Conservation (phyloP, 768 basidiomycete genomes). For the Pulveroboletus sp. region DNA sequence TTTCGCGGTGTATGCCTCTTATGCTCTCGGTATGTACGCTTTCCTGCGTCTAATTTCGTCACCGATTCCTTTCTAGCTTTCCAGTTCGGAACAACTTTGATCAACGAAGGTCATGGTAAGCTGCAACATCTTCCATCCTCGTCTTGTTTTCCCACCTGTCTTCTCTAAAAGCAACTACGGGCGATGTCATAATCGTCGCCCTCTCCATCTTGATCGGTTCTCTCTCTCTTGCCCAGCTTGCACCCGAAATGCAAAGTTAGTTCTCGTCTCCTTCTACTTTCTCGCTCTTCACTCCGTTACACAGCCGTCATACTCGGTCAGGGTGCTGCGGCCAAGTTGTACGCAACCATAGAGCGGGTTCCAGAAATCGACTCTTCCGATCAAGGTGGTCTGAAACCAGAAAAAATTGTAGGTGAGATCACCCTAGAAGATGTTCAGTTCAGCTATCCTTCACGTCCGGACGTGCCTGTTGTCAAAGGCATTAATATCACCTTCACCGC, state of each 20-base stretch:
- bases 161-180: conserved; percentile 54
- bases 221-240: conserved; percentile 81
- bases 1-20: conserved; percentile 76
- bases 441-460: conserved; percentile 82
- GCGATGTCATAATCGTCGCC: conserved; percentile 80
- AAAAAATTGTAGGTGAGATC: conserved; percentile 67
- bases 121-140: neutral
- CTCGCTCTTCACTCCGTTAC: conserved; percentile 1
- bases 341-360: conserved; percentile 81
- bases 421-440: conserved; percentile 74
- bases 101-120: conserved; percentile 56
- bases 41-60: neutral
- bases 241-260: conserved; percentile 83
- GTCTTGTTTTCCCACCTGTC: neutral
- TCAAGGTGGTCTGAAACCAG: conserved; percentile 64
- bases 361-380: conserved; percentile 83
- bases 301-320: conserved; percentile 75
- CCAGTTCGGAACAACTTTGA: conserved; percentile 84
- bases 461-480: conserved; percentile 75
- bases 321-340: conserved; percentile 87
- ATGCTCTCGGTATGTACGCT: conserved; percentile 54
- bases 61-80: conserved; percentile 54
- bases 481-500: conserved; percentile 65
- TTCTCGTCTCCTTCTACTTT: neutral
- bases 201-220: conserved; percentile 85